Conservation (phyloP, 225 moss, liverwort and hornwort species). For the Pleurozium schreberi region DNA sequence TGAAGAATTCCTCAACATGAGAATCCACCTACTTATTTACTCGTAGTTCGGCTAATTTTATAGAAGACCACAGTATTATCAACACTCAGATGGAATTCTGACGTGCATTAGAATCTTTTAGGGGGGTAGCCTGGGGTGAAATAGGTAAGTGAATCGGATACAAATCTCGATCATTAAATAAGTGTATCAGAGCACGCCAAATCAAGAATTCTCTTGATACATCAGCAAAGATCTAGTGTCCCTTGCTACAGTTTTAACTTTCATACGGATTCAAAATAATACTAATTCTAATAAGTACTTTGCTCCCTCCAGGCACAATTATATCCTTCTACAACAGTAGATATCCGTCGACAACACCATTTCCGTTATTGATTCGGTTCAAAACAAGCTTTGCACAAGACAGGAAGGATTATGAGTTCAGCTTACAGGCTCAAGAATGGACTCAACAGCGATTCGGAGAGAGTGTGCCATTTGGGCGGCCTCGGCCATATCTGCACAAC, state of each 20-base stretch:
- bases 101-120: background rate
- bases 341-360: background rate
- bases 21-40: background rate
- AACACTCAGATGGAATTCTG: background rate
- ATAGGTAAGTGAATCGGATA: background rate
- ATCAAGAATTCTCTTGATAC: background rate
- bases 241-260: background rate
- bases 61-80: background rate
- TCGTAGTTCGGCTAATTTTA: background rate
- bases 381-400: background rate
- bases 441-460: constrained; percentile 71
- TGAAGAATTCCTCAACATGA: background rate
- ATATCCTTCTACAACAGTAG: background rate
- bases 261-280: too few relatives aligned
- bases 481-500: constrained; percentile 65
- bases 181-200: background rate
- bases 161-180: background rate
- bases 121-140: background rate
- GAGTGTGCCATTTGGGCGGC: constrained; percentile 72
- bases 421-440: constrained; percentile 54
- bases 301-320: background rate
- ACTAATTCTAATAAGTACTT: too few relatives aligned
- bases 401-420: background rate
- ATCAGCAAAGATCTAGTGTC: background rate
- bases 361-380: background rate